Percentiles rank a stretch among this genome's conserved stretches.
These are phyloP conservation scores for Triticum timopheevii DNA, from an alignment of 176 grass and related monocot genomes.

Conservation along the genomic window DNA sequence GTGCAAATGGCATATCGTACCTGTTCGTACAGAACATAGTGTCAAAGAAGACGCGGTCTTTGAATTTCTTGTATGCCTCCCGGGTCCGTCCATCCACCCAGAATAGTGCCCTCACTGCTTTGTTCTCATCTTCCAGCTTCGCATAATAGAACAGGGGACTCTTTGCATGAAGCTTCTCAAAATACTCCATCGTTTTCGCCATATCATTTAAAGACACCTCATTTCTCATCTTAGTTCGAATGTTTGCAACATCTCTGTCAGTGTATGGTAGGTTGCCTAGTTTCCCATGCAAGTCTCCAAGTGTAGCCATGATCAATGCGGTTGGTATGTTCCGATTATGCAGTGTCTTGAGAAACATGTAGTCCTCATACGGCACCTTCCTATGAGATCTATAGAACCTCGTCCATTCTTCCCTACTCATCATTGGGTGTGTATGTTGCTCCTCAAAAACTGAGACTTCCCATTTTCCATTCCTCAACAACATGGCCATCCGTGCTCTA, in stretches of 20 bases:
- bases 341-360: neutral
- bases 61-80: no score
- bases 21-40: slow-evolving; percentile 7
- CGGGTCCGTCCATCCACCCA: no score
- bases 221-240: neutral
- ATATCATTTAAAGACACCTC: neutral
- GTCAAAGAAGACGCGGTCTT: slow-evolving; percentile 10
- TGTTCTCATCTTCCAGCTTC: no score
- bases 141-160: no score
- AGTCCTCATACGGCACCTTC: neutral
- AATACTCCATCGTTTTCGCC: neutral
- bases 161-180: no score
- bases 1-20: slow-evolving; percentile 7
- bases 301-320: neutral
- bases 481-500: neutral
- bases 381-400: neutral
- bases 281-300: neutral
- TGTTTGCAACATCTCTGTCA: neutral
- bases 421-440: neutral
- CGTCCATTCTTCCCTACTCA: neutral
- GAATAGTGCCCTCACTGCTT: no score
- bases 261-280: neutral
- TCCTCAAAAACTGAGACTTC: neutral
- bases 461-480: neutral
- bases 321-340: neutral